Base-by-base conservation (phyloP, 176 grass and related monocot species). In the Leersia perrieri region DNA sequence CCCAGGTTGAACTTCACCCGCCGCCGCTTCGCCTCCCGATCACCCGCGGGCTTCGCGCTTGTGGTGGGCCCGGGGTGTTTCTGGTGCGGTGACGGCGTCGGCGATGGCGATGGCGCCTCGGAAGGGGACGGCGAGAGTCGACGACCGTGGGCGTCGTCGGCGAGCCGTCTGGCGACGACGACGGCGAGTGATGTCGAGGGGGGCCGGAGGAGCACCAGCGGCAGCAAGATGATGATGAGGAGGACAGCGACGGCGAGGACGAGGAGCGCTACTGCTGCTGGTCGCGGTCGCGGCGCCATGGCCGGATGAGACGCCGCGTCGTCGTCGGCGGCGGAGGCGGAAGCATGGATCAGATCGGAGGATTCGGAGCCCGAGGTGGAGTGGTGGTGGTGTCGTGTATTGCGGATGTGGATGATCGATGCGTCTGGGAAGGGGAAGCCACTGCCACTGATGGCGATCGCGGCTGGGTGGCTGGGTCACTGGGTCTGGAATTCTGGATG, bases 1-100 rank as follows among this genome's bases (percentile, higher is more conserved):
- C 88, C 88, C 67, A 86, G 82, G 78, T 90, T 90, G 79, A 90
- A n/a, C n/a, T n/a, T n/a, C n/a, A n/a, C n/a, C n/a, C n/a, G 83
- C 78, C 73, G 42, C 31, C 16, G 28, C 44, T 73, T 55, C 55
- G 1, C 35, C 44, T 31, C 20, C 28, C n/a, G n/a, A n/a, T n/a
- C n/a, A n/a, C n/a, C n/a, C n/a, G n/a, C n/a, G n/a, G n/a, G n/a
- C n/a, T n/a, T n/a, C n/a, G n/a, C n/a, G n/a, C n/a, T n/a, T n/a
- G n/a, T n/a, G n/a, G n/a, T 14, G 80, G 0, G 71, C 31, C 0
- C 47, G 61, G 13, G 44, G 9, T 25, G 81, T 61, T 10, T 9
- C 3, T 20, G 74, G 74, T 7, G 66, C 22, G 15, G 30, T 45
- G 26, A 32, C 22, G 9, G 10, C 9, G 9, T 18, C 16, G 9